Percentiles rank a stretch among this genome's conserved stretches.
Conservation (phyloP, 352 stramenopile genomes). For the Phytophthora ohioensis region DNA sequence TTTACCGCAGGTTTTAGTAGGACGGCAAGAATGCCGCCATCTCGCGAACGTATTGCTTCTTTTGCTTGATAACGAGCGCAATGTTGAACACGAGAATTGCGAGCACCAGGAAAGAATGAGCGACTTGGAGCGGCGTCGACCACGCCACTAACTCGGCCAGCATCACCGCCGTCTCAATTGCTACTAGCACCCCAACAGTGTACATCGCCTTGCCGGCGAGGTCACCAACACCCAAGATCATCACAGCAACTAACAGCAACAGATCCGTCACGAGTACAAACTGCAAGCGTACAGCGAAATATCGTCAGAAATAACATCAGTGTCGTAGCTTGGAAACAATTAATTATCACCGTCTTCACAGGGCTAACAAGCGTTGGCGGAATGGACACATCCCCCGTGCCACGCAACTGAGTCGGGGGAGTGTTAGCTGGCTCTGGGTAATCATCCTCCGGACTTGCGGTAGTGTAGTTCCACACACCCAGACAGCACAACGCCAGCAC, state of each 20-base stretch:
- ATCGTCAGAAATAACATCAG: neutral
- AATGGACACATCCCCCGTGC: conserved; percentile 3
- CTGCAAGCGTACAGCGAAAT: conserved; percentile 23
- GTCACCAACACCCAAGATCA: conserved; percentile 52
- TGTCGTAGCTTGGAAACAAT: neutral
- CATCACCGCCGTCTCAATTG: conserved; percentile 53
- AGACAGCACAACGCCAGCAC: conserved; percentile 47
- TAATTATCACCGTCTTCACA: conserved; percentile 39
- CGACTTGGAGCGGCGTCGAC: conserved; percentile 43
- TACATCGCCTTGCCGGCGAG: conserved; percentile 44
- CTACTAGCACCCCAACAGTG: conserved; percentile 46
- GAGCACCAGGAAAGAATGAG: conserved; percentile 49
- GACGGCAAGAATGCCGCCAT: conserved; percentile 47
- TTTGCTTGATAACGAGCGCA: conserved; percentile 38
- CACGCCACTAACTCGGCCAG: conserved; percentile 46
- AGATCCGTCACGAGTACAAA: conserved; percentile 61
- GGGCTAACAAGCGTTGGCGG: conserved; percentile 13
- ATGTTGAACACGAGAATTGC: conserved; percentile 39
- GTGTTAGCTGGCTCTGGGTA: neutral
- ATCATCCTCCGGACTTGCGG: conserved; percentile 4
- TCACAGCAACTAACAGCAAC: conserved; percentile 50
- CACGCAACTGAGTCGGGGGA: conserved; percentile 28
- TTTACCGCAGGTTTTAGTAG: conserved; percentile 29
- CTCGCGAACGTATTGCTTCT: conserved; percentile 37
- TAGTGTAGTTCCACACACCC: conserved; percentile 48